Evolutionary conservation across 2,329 filamentous ascomycete genomes (phyloP).

Genomic region (Scedosporium dehoogii): DNA sequence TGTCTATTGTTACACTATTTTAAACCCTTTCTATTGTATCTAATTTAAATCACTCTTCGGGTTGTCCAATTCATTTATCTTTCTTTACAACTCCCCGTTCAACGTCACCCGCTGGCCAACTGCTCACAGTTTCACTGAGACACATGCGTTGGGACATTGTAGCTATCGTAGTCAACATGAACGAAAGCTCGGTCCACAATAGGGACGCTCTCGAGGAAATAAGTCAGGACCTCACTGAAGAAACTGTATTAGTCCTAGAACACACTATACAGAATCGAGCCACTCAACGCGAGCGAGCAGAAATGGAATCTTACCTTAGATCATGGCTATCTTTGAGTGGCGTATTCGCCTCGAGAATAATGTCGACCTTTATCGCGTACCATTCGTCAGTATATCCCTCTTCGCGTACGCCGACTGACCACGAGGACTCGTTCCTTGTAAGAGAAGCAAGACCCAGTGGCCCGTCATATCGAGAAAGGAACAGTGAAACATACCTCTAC

Average conservation of each 20-base stretch:
- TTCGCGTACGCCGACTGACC: too few relatives aligned
- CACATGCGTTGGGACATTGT: conserved; percentile 53
- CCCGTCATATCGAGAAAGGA: neutral
- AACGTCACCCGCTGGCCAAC: conserved; percentile 21
- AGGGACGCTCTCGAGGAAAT: conserved; percentile 75
- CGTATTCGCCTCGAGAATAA: conserved; percentile 69
- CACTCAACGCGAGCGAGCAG: too few relatives aligned
- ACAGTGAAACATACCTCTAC: conserved; percentile 37
- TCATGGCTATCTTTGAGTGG: conserved; percentile 74
- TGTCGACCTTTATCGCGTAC: conserved; percentile 53
- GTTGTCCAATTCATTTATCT: neutral
- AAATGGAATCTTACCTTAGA: conserved; percentile 25
- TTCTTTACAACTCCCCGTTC: neutral
- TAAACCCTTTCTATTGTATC: too few relatives aligned
- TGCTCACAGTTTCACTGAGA: conserved; percentile 11
- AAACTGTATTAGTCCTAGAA: neutral
- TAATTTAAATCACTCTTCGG: too few relatives aligned
- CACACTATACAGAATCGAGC: neutral
- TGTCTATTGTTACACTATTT: too few relatives aligned
- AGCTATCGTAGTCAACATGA: conserved; percentile 54
- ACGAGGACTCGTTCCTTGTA: too few relatives aligned
- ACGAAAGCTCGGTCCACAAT: conserved; percentile 66
- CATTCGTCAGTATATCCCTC: too few relatives aligned
- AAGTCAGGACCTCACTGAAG: conserved; percentile 59
- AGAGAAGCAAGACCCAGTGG: too few relatives aligned